Evolutionary conservation across 768 basidiomycete genomes (phyloP), one percentile per base, ranked within the genome.

Genomic region (Pleurotus tuoliensis): DNA sequence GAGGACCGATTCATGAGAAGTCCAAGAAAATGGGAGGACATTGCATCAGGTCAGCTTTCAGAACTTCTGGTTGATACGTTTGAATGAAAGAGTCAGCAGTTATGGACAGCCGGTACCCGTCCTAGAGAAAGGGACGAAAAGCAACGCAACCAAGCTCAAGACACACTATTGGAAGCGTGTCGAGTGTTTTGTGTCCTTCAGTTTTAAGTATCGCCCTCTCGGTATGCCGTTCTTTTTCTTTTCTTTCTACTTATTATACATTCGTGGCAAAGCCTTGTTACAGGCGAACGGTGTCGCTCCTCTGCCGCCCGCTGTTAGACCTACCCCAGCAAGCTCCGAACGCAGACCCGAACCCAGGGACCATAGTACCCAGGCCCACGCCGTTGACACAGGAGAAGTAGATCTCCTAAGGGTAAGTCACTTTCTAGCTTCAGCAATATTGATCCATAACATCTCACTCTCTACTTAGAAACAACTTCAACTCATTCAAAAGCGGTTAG

Each of bases 21-120:
- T 57, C 63, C 1, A 68, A 70, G 58, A 70, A 68, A 46, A 65
- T 60, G 12, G 58, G 67, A 52, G 57, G 50, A 0, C 70, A 71
- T 43, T 61, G 63, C 43, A 60, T 66, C 18, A 56, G 58, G 70
- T 69, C 22, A 45, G 67, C 56, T 25, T 20, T n/a, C 9, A 15
- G 27, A 5, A 15, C 2, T 46, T 13, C 12, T 22, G 45, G 24
- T 4, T 38, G 5, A 15, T 58, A 20, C 18, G 6, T 15, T 37
- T 43, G 18, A 25, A 12, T 15, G 56, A 55, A 16, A 9, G 3
- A 34, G 30, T 34, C 30, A 34, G 54, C 56, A 5, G 50, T 37
- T 11, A 39, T 52, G 41, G 55, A 41, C 30, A 34, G 30, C 30
- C 30, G 9, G 30, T 16, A 30, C 27, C 34, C 37, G 3, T 11